Evolutionary conservation across 116 monocot genomes (phyloP).

Genomic region (Dioscorea cayenensis): DNA sequence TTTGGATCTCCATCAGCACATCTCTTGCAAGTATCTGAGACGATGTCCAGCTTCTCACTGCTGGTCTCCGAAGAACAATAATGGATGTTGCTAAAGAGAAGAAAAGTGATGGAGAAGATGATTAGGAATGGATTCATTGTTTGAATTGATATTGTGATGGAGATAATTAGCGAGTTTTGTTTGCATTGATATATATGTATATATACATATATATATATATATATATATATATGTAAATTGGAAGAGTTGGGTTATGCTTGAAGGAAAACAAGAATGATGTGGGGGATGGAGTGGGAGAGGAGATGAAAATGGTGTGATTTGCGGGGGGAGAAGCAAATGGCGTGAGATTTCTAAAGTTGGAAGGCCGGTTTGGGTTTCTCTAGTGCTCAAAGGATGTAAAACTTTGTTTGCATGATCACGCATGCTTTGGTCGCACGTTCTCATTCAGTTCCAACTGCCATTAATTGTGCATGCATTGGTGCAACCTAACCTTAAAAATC

Average conservation of each 20-base stretch:
- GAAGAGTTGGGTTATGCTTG: too few species aligned
- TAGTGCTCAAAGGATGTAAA: too few species aligned
- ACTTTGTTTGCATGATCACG: background rate
- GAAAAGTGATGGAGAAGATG: background rate
- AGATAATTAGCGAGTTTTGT: background rate
- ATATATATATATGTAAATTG: too few species aligned
- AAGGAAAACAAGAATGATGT: constrained; percentile 5
- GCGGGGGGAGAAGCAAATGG: background rate
- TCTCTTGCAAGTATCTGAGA: background rate
- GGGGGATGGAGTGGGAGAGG: background rate
- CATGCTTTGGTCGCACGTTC: background rate
- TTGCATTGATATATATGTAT: background rate
- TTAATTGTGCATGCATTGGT: too few species aligned
- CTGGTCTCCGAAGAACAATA: background rate
- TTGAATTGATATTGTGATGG: background rate
- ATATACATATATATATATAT: background rate
- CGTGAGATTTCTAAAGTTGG: background rate
- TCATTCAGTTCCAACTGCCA: too few species aligned
- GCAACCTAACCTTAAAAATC: too few species aligned
- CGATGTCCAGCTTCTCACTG: background rate
- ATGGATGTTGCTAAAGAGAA: background rate
- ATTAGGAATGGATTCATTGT: background rate
- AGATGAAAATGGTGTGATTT: background rate
- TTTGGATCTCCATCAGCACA: background rate
- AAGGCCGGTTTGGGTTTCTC: background rate